Conservation (phyloP, 192 early-diverging fungal genomes). For the Coemansia sp. region DNA sequence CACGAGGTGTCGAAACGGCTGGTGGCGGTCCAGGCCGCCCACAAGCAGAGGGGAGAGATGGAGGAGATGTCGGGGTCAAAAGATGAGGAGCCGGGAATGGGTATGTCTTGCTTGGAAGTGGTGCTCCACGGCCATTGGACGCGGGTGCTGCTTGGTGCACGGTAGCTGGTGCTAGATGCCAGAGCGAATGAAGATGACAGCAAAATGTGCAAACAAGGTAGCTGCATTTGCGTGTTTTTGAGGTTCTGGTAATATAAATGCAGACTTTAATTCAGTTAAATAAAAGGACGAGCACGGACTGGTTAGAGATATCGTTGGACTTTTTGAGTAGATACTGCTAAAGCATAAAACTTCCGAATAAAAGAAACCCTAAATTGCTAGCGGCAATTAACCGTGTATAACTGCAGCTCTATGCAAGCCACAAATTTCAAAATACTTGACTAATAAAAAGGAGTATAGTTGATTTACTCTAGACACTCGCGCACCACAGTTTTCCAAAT, state of each 20-base stretch:
- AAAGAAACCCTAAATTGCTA: no score
- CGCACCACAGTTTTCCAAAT: conserved; percentile 36
- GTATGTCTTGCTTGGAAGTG: conserved; percentile 27
- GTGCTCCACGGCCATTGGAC: conserved; percentile 45
- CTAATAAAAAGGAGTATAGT: no score
- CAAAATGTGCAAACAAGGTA: not conserved
- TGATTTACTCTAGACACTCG: no score
- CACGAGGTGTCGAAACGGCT: conserved; percentile 32
- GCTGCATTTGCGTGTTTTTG: not conserved
- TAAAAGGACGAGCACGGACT: no score
- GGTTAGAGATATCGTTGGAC: no score
- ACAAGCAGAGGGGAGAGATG: conserved; percentile 26
- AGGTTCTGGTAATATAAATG: not conserved
- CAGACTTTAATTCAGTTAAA: no score
- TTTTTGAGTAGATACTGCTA: no score
- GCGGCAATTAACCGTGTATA: no score
- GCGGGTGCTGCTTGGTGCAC: not conserved
- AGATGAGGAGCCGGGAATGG: conserved; percentile 13
- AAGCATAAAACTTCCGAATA: no score
- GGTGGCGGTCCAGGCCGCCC: conserved; percentile 16
- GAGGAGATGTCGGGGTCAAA: conserved; percentile 40
- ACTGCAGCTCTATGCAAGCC: no score
- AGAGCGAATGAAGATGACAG: not conserved
- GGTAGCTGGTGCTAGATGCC: not conserved
- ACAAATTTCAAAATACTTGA: no score